A percentile compares a stretch with the other conserved stretches of the same genome.
Conservation (phyloP, 208 protist species). For the Crithidia sp. region DNA sequence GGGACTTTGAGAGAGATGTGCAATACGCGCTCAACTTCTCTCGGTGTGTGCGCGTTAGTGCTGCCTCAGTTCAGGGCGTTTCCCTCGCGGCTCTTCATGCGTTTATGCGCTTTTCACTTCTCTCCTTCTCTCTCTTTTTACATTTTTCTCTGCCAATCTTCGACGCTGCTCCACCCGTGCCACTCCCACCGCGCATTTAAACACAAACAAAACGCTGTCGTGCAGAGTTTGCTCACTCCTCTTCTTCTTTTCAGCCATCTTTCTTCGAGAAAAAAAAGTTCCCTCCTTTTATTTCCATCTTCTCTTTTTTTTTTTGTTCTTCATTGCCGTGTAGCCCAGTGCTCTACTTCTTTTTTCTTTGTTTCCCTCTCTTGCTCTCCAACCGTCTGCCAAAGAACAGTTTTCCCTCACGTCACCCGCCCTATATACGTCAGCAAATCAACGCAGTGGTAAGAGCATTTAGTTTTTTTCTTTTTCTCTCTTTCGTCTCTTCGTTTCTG, state of each 20-base stretch:
- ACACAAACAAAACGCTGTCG: background rate
- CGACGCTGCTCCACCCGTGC: background rate
- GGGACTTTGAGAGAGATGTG: background rate
- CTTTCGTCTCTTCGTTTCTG: background rate
- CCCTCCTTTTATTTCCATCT: background rate
- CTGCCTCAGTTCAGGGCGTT: background rate
- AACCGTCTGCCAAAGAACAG: no score
- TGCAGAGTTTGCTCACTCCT: background rate
- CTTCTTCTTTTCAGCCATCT: background rate
- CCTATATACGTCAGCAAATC: background rate
- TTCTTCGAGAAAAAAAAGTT: background rate
- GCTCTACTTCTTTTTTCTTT: background rate
- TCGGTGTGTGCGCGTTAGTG: constrained; percentile 7
- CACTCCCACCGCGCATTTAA: background rate
- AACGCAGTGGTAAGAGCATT: background rate
- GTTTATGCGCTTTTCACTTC: background rate
- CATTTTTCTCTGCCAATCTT: background rate
- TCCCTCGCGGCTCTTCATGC: background rate
- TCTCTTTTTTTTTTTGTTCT: background rate
- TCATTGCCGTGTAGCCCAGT: background rate
- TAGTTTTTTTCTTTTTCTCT: background rate
- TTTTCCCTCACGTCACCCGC: no score
- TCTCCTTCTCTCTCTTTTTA: constrained; percentile 1
- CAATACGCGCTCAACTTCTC: background rate
- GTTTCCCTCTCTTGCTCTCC: background rate